These are phyloP conservation scores for Magnolia sinica DNA, from an alignment of 164 flowering plant genomes.

Conservation along the genomic window DNA sequence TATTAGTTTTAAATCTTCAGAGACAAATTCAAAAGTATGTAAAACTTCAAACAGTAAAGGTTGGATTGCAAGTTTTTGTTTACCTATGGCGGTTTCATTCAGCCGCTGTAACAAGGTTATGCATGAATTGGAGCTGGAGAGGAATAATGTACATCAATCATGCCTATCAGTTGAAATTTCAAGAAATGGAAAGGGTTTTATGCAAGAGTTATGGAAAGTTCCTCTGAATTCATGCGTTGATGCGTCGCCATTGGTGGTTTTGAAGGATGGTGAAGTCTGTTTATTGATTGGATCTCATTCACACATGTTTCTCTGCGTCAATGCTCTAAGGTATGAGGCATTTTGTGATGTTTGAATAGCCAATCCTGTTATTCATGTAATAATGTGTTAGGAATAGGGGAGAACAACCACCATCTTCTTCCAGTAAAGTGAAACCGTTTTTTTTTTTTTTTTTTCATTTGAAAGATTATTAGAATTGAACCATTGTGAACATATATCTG, in stretches of 20 bases:
- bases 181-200: conserved; percentile 27
- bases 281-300: conserved; percentile 89
- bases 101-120: conserved; percentile 70
- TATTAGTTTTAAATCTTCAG: conserved; percentile 35
- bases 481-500: background rate
- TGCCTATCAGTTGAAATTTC: conserved; percentile 33
- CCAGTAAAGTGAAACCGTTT: background rate
- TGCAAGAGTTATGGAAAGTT: conserved; percentile 73
- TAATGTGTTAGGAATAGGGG: background rate
- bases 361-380: conserved; percentile 5
- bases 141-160: conserved; percentile 17
- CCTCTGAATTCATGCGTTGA: conserved; percentile 81
- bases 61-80: conserved; percentile 29
- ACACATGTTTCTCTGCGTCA: conserved; percentile 55
- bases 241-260: conserved; percentile 81
- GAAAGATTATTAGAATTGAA: background rate
- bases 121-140: conserved; percentile 26
- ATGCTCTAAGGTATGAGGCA: conserved; percentile 59
- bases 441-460: background rate
- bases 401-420: too few species aligned
- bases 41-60: conserved; percentile 8
- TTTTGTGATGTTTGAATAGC: conserved; percentile 2
- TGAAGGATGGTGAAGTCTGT: conserved; percentile 38
- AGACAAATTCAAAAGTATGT: conserved; percentile 27
- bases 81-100: conserved; percentile 39